Conservation (phyloP, 2,329 filamentous ascomycete genomes). For the Sporothrix mexicana region DNA sequence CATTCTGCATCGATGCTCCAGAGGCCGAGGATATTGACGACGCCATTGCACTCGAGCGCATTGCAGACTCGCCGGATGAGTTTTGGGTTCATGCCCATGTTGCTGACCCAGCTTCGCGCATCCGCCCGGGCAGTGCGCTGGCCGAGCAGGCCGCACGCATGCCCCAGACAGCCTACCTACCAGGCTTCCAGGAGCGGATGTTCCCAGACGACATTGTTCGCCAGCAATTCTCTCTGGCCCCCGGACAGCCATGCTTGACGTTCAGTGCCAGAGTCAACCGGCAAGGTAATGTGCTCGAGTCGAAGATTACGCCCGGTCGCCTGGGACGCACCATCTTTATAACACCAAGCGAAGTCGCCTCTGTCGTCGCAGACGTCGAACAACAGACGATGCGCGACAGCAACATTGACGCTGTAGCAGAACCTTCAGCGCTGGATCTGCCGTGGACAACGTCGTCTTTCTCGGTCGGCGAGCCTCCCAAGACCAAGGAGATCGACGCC, state of each 20-base stretch:
- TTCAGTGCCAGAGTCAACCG: constrained; percentile 65
- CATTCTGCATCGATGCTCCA: constrained; percentile 75
- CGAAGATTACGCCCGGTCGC: constrained; percentile 59
- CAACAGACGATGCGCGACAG: constrained; percentile 10
- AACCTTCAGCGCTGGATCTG: constrained; percentile 27
- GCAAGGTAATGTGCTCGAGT: constrained; percentile 59
- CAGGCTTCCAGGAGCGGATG: constrained; percentile 65
- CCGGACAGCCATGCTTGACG: constrained; percentile 60
- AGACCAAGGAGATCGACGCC: constrained; percentile 17
- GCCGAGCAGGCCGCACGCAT: constrained; percentile 66
- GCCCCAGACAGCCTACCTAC: constrained; percentile 64
- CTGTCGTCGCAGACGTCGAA: constrained; percentile 44
- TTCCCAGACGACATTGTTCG: constrained; percentile 57
- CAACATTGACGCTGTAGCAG: not conserved
- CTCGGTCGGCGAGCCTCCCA: constrained; percentile 45
- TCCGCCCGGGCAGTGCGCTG: constrained; percentile 63
- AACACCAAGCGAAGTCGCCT: constrained; percentile 57
- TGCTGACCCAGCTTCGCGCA: constrained; percentile 76
- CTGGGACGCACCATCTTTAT: constrained; percentile 61
- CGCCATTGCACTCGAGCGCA: constrained; percentile 72
- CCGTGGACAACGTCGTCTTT: constrained; percentile 39
- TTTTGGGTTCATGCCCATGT: constrained; percentile 81
- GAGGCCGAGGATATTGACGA: constrained; percentile 77
- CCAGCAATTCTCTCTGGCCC: constrained; percentile 60
- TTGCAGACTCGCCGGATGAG: constrained; percentile 54